A percentile compares a stretch with the other conserved stretches of the same genome.
Conservation (phyloP, 208 protist species). For the Trichomonas tenax region DNA sequence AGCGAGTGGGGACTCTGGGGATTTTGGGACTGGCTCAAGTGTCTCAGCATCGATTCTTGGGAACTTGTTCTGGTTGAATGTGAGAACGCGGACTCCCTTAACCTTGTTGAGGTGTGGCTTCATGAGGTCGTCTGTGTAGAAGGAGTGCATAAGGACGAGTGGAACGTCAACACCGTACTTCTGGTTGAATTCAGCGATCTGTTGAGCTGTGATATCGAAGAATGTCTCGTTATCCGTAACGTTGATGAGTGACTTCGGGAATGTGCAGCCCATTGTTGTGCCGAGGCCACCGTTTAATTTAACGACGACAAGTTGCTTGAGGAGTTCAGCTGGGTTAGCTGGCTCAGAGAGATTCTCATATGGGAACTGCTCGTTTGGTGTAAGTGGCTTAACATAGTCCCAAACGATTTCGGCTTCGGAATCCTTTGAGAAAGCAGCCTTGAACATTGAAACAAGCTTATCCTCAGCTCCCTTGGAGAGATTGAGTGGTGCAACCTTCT, state of each 20-base stretch:
- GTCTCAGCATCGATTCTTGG: constrained; percentile 14
- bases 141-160: constrained; percentile 96
- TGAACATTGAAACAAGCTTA: background rate
- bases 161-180: constrained; percentile 61
- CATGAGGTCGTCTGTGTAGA: constrained; percentile 62
- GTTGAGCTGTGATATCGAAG: constrained; percentile 81
- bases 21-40: constrained; percentile 4
- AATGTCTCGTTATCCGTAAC: constrained; percentile 79
- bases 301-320: constrained; percentile 57
- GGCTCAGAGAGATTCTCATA: constrained; percentile 5
- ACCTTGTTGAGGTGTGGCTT: background rate
- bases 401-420: background rate
- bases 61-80: constrained; percentile 18
- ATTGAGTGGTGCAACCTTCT: background rate
- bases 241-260: constrained; percentile 66
- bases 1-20: background rate
- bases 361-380: constrained; percentile 13
- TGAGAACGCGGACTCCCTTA: background rate
- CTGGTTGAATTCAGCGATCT: constrained; percentile 52
- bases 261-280: constrained; percentile 70
- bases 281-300: constrained; percentile 89
- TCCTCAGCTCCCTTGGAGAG: background rate
- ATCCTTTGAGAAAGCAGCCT: background rate
- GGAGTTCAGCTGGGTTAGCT: background rate
- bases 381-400: constrained; percentile 13